Evolutionary conservation across 1,284 basidiomycete genomes (phyloP).

Genomic region (Puccinia polysora): DNA sequence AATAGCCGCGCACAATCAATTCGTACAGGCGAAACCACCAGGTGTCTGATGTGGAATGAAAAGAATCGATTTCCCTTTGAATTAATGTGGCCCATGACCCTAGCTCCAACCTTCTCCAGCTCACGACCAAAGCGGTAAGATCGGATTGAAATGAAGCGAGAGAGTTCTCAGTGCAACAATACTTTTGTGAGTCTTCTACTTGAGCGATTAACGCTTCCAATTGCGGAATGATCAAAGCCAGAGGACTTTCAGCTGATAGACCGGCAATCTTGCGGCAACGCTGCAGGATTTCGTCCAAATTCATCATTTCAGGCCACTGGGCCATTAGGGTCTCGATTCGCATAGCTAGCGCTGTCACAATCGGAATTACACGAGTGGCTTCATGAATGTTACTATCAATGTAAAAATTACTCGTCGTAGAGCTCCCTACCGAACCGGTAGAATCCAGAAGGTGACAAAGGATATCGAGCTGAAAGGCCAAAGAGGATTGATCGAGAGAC

Average conservation of each 20-base stretch:
- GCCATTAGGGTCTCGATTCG: slow-evolving; percentile 57
- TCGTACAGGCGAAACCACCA: slow-evolving; percentile 96
- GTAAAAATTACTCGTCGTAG: slow-evolving; percentile 20
- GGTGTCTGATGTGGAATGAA: slow-evolving; percentile 63
- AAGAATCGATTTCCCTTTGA: slow-evolving; percentile 64
- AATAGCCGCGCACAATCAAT: slow-evolving; percentile 64
- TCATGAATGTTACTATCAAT: slow-evolving; percentile 29
- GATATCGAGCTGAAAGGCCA: slow-evolving; percentile 20
- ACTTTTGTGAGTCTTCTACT: slow-evolving; percentile 95
- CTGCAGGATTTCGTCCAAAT: slow-evolving; percentile 74
- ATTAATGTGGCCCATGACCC: slow-evolving; percentile 79
- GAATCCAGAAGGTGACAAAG: slow-evolving; percentile 18
- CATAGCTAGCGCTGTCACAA: slow-evolving; percentile 7
- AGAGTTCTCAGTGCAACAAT: slow-evolving; percentile 78
- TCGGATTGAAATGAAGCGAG: slow-evolving; percentile 66
- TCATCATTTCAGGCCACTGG: slow-evolving; percentile 97
- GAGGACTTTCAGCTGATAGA: slow-evolving; percentile 66
- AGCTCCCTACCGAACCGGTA: not conserved
- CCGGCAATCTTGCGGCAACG: slow-evolving; percentile 69
- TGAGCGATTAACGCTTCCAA: slow-evolving; percentile 81
- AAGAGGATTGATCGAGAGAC: slow-evolving; percentile 21
- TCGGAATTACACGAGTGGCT: slow-evolving; percentile 26
- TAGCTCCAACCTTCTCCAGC: slow-evolving; percentile 85
- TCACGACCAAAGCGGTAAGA: slow-evolving; percentile 71
- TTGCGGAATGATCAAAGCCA: slow-evolving; percentile 77